phyloP scores from a whole-genome alignment of 2,329 filamentous ascomycete species.

The Endocalyx cinctus region DNA sequence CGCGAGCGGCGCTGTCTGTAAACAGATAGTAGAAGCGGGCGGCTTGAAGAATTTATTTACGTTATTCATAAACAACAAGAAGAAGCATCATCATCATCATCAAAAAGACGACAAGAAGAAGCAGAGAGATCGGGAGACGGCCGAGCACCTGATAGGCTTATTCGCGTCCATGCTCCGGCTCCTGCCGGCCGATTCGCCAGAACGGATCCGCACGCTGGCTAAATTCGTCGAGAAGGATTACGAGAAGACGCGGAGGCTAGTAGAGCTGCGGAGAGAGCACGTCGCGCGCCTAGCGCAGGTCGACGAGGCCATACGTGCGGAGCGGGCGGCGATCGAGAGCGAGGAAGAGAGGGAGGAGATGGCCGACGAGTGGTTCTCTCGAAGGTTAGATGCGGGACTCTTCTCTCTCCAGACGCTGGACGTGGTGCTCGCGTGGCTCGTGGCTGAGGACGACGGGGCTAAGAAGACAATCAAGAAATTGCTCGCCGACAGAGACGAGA shows the following conservation, averaged over 20 bases:
- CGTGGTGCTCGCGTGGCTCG: slow-evolving; percentile 81
- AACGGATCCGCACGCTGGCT: slow-evolving; percentile 77
- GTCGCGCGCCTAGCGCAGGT: slow-evolving; percentile 56
- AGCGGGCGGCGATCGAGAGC: slow-evolving; percentile 48
- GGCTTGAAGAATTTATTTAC: slow-evolving; percentile 83
- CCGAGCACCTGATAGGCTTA: slow-evolving; percentile 79
- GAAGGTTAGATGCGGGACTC: slow-evolving; percentile 76
- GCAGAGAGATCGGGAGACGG: slow-evolving; percentile 58
- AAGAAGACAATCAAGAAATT: slow-evolving; percentile 57
- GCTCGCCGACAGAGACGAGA: slow-evolving; percentile 65
- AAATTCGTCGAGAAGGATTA: slow-evolving; percentile 97
- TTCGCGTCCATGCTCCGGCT: slow-evolving; percentile 78
- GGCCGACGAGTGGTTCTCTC: slow-evolving; percentile 68
- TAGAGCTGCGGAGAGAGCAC: slow-evolving; percentile 69
- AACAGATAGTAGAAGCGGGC: slow-evolving; percentile 73
- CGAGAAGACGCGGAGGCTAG: slow-evolving; percentile 71
- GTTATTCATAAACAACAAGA: slow-evolving; percentile 75
- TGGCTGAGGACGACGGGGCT: slow-evolving; percentile 81
- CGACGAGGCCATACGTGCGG: slow-evolving; percentile 56
- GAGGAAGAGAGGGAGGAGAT: slow-evolving; percentile 60
- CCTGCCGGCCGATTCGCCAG: slow-evolving; percentile 70
- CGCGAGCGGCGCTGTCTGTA: slow-evolving; percentile 57
- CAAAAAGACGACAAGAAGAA: too few relatives aligned
- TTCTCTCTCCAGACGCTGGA: slow-evolving; percentile 82
- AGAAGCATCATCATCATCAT: slow-evolving; percentile 34